Evolutionary conservation across 1,284 basidiomycete species (phyloP).

Genomic region (Rhodotorula glutinis): DNA sequence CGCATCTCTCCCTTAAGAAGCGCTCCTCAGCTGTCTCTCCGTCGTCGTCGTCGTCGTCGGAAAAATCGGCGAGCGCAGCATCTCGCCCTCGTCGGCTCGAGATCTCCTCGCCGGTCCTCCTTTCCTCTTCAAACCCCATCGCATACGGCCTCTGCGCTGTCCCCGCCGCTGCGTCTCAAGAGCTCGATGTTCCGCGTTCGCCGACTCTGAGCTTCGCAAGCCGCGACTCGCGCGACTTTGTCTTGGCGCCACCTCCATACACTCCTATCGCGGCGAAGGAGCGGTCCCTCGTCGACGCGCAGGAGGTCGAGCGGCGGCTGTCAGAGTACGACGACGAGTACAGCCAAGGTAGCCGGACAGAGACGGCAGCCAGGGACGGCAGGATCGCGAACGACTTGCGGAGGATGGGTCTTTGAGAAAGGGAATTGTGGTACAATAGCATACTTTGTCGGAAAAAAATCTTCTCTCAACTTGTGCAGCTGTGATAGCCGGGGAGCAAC

Average conservation of each 20-base stretch:
- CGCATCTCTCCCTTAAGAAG: not conserved
- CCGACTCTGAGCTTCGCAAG: too few species aligned
- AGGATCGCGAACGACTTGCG: not conserved
- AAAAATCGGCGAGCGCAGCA: too few species aligned
- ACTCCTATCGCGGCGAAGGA: not conserved
- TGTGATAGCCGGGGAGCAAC: too few species aligned
- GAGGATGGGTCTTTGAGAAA: not conserved
- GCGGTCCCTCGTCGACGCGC: not conserved
- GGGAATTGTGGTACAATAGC: too few species aligned
- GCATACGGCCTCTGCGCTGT: not conserved
- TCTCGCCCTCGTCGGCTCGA: too few species aligned
- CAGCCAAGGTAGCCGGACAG: too few species aligned
- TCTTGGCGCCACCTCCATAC: too few species aligned
- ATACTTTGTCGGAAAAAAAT: too few species aligned
- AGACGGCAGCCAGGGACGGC: not conserved
- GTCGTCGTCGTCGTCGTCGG: too few species aligned
- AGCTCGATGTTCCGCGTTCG: not conserved
- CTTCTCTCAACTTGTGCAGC: too few species aligned
- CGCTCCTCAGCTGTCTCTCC: too few species aligned
- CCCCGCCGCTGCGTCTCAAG: not conserved
- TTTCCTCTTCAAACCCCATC: not conserved
- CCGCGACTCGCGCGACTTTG: too few species aligned
- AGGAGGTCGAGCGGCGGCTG: constrained; percentile 4
- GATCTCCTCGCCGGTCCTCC: constrained; percentile 6
- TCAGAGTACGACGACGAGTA: not conserved